phyloP scores from a whole-genome alignment of 2,329 filamentous ascomycete species.

The Nothomitra cinnamomea region DNA sequence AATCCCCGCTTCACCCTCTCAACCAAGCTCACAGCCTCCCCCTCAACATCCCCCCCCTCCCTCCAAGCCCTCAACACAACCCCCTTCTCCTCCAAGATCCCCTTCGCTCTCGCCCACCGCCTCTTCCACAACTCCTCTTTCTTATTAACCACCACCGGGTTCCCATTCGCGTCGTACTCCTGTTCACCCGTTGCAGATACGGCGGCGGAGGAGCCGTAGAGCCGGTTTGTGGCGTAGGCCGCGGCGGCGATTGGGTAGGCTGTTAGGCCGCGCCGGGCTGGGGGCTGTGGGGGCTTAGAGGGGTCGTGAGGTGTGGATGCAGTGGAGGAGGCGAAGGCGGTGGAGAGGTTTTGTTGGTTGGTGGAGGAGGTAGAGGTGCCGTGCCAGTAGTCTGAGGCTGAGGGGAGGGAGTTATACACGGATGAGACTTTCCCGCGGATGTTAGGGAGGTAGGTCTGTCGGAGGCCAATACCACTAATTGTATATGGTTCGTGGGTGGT shows the following conservation, averaged over 20 bases:
- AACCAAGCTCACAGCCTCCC: conserved; percentile 26
- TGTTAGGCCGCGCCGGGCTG: conserved; percentile 14
- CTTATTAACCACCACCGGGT: conserved; percentile 18
- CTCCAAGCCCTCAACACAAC: conserved; percentile 29
- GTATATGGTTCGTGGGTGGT: too few relatives aligned
- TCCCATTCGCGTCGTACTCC: background rate
- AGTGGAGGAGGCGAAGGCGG: too few relatives aligned
- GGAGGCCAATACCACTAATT: background rate
- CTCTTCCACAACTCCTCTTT: conserved; percentile 31
- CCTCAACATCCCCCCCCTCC: conserved; percentile 27
- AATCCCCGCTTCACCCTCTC: conserved; percentile 12
- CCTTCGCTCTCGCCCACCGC: conserved; percentile 28
- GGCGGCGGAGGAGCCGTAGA: background rate
- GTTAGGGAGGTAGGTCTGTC: background rate
- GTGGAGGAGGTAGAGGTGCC: conserved; percentile 1
- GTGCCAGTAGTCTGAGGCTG: background rate
- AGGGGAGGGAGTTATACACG: conserved; percentile 13
- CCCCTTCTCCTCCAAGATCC: conserved; percentile 24
- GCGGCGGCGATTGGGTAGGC: conserved; percentile 18
- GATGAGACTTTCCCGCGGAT: conserved; percentile 10
- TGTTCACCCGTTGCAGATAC: background rate
- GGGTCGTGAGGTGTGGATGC: background rate
- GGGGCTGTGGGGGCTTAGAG: conserved; percentile 16
- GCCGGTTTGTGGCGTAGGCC: conserved; percentile 15
- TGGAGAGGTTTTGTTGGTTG: conserved; percentile 3